Evolutionary conservation across 208 protist genomes (phyloP).

Genomic region (Tetramitus jugosus): DNA sequence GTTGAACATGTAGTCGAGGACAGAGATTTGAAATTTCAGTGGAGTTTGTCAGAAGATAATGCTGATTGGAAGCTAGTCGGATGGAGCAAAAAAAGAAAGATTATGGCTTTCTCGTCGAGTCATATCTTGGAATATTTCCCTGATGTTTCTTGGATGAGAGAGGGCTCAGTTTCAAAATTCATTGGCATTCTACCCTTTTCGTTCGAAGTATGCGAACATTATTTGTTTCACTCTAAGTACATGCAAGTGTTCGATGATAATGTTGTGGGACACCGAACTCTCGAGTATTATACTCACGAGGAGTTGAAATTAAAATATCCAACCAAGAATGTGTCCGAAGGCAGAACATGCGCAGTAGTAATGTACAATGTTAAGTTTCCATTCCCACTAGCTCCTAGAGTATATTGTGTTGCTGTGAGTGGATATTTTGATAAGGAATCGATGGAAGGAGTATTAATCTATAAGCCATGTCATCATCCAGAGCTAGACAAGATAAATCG

Average conservation of each 20-base stretch:
- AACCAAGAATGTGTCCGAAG: neutral
- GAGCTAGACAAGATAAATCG: neutral
- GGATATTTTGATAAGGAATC: neutral
- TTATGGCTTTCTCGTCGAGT: neutral
- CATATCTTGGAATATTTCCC: neutral
- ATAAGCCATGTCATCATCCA: neutral
- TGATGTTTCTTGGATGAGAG: neutral
- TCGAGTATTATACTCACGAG: neutral
- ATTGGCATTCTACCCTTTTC: neutral
- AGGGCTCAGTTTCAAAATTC: neutral
- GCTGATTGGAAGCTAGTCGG: neutral
- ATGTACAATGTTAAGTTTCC: neutral
- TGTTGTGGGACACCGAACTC: neutral
- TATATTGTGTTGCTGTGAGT: neutral
- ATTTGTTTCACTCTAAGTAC: neutral
- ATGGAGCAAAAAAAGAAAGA: neutral
- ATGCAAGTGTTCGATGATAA: neutral
- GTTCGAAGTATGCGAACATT: neutral
- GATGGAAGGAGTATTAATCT: neutral
- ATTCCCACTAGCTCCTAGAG: neutral
- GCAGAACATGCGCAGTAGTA: neutral
- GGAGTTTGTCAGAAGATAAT: neutral
- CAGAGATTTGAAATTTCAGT: neutral
- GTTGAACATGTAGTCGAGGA: neutral
- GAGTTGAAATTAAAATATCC: neutral